phyloP scores from a whole-genome alignment of 192 early-diverging fungal species.

The Tieghemiomyces parasiticus region DNA sequence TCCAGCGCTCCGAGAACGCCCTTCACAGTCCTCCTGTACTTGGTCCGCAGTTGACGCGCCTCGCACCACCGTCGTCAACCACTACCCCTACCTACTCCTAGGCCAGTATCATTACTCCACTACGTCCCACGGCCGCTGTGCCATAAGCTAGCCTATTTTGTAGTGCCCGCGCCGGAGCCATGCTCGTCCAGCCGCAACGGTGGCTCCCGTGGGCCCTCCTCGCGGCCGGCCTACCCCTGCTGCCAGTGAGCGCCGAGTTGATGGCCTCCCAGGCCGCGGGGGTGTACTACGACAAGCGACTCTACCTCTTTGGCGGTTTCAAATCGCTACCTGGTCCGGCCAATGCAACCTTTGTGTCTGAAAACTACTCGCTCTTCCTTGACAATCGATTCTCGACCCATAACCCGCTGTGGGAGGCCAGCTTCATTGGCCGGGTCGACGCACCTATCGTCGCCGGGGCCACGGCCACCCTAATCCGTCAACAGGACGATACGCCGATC shows the following conservation, averaged over 20 bases:
- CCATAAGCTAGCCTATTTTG: too few relatives aligned
- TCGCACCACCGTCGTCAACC: too few relatives aligned
- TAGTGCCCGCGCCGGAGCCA: too few relatives aligned
- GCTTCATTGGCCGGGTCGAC: constrained; percentile 3
- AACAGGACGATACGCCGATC: constrained; percentile 14
- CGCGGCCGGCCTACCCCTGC: too few relatives aligned
- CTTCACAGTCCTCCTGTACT: too few relatives aligned
- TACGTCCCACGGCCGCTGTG: too few relatives aligned
- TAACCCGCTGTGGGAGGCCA: not conserved
- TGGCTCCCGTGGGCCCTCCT: too few relatives aligned
- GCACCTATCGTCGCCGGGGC: constrained; percentile 14
- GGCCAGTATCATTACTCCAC: not conserved
- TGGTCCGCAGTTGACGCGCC: too few relatives aligned
- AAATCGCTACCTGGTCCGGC: not conserved
- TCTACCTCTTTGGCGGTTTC: constrained; percentile 5
- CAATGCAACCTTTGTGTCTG: not conserved
- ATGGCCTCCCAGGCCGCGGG: not conserved
- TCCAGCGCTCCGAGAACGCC: too few relatives aligned
- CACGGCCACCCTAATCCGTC: constrained; percentile 18
- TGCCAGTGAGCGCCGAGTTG: not conserved
- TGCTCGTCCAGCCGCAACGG: too few relatives aligned
- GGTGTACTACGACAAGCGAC: constrained; percentile 7
- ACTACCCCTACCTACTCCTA: not conserved
- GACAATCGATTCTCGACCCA: constrained; percentile 5
- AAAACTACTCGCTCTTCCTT: constrained; percentile 6